Percentiles rank a stretch among this genome's conserved stretches.
phyloP scores from a whole-genome alignment of 2,329 filamentous ascomycete genomes.

The Zasmidium angulare region DNA sequence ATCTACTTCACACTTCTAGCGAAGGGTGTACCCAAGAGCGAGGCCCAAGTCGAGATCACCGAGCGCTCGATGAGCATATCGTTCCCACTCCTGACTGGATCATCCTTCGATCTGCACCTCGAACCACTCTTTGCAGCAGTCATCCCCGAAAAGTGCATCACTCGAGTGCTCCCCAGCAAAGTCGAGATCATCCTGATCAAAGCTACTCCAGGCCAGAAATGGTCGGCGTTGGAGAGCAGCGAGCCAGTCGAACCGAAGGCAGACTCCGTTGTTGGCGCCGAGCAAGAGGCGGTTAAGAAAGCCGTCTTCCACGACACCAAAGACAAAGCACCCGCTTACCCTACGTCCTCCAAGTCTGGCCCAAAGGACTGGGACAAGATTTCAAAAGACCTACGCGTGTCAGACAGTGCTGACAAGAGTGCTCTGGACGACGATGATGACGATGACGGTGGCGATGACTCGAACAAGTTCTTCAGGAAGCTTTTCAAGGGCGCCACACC shows the following conservation, averaged over 20 bases:
- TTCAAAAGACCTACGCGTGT: constrained; percentile 48
- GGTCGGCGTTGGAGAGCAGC: constrained; percentile 59
- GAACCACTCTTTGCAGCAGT: constrained; percentile 68
- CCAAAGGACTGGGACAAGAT: constrained; percentile 92
- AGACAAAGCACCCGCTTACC: constrained; percentile 63
- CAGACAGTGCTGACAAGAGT: constrained; percentile 26
- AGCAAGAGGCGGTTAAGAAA: constrained; percentile 11
- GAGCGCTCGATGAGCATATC: constrained; percentile 53
- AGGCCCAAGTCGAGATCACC: constrained; percentile 53
- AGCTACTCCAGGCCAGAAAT: constrained; percentile 63
- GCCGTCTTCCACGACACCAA: constrained; percentile 21
- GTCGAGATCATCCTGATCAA: constrained; percentile 76
- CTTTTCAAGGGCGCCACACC: constrained; percentile 74
- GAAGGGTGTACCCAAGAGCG: constrained; percentile 62
- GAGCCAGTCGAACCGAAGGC: constrained; percentile 26
- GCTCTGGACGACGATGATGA: constrained; percentile 49
- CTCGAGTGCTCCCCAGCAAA: constrained; percentile 71
- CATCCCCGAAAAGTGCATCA: constrained; percentile 60
- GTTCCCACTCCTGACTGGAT: constrained; percentile 56
- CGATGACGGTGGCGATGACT: constrained; percentile 58
- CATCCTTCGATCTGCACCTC: constrained; percentile 62
- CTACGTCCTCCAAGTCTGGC: constrained; percentile 79
- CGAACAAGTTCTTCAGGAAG: constrained; percentile 86
- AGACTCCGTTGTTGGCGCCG: background rate
- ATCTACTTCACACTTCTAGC: constrained; percentile 66